Conservation (phyloP, 2,329 filamentous ascomycete genomes). For the Mycocentrospora acerina region DNA sequence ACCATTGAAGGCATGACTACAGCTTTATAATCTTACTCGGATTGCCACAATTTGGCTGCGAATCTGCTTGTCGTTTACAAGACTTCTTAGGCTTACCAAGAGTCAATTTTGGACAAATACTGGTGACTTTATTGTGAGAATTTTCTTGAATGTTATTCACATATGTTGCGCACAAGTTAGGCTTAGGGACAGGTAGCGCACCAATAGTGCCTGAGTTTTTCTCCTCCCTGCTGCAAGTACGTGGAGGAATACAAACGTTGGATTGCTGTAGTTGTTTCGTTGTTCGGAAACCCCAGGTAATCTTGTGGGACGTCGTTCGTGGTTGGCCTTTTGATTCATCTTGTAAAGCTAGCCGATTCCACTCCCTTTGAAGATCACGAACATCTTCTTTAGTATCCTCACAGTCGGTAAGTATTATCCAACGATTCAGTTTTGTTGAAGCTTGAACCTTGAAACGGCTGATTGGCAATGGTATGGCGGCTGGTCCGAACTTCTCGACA, state of each 20-base stretch:
- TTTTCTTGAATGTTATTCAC: background rate
- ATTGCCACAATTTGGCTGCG: background rate
- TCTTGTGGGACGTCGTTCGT: background rate
- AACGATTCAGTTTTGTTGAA: constrained; percentile 13
- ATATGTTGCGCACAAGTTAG: background rate
- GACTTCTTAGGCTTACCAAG: background rate
- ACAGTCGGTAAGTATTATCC: constrained; percentile 19
- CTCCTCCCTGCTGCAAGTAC: constrained; percentile 2
- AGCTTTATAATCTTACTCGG: background rate
- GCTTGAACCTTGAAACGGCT: constrained; percentile 27
- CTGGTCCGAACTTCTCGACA: constrained; percentile 22
- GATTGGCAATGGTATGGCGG: constrained; percentile 19
- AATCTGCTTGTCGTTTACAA: background rate
- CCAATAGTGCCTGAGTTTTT: too few species aligned
- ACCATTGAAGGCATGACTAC: too few species aligned
- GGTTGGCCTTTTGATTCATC: background rate
- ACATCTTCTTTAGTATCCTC: constrained; percentile 16
- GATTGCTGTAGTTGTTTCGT: constrained; percentile 15
- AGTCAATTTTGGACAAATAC: background rate
- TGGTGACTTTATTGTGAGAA: background rate
- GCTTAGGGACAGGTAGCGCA: background rate
- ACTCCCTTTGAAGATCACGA: constrained; percentile 8
- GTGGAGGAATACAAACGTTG: constrained; percentile 15
- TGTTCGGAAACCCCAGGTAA: constrained; percentile 9
- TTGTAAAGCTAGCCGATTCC: constrained; percentile 1